Evolutionary conservation across 1,139 yeast genomes (phyloP).

Genomic region (Zygoascus hellenicus): DNA sequence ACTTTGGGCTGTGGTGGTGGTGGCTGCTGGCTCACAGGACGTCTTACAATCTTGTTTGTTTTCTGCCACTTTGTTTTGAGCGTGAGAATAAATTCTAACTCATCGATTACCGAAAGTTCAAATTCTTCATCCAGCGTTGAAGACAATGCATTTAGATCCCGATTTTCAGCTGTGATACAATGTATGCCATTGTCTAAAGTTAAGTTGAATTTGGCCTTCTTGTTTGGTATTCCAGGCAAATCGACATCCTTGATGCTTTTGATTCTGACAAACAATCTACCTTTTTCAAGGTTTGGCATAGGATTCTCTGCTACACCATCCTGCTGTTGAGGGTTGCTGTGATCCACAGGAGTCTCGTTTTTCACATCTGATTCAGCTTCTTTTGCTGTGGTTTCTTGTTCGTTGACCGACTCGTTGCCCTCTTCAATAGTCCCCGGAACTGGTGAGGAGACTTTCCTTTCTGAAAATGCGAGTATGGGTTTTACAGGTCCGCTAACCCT

Average conservation of each 20-base stretch:
- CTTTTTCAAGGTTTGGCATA: constrained; percentile 48
- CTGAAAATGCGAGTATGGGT: constrained; percentile 12
- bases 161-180: constrained; percentile 68
- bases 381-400: not conserved
- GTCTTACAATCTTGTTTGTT: constrained; percentile 36
- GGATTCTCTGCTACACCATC: constrained; percentile 14
- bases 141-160: constrained; percentile 39
- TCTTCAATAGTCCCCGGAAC: constrained; percentile 8
- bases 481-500: constrained; percentile 26
- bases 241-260: constrained; percentile 52
- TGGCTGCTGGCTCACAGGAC: constrained; percentile 16
- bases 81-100: constrained; percentile 66
- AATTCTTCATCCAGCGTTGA: constrained; percentile 70
- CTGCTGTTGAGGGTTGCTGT: not conserved
- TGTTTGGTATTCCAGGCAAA: constrained; percentile 50
- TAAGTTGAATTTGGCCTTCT: constrained; percentile 60
- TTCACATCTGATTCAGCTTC: not conserved
- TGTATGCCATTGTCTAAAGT: constrained; percentile 89
- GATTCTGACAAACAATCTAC: constrained; percentile 66
- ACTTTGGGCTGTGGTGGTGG: constrained; percentile 11
- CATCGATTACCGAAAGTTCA: constrained; percentile 66
- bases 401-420: not conserved
- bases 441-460: constrained; percentile 29
- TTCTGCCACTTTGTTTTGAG: constrained; percentile 58
- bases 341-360: not conserved